Percentiles rank a stretch among this genome's conserved stretches.
phyloP scores from a whole-genome alignment of 2,329 filamentous ascomycete species.

The Diaporthe velutina region DNA sequence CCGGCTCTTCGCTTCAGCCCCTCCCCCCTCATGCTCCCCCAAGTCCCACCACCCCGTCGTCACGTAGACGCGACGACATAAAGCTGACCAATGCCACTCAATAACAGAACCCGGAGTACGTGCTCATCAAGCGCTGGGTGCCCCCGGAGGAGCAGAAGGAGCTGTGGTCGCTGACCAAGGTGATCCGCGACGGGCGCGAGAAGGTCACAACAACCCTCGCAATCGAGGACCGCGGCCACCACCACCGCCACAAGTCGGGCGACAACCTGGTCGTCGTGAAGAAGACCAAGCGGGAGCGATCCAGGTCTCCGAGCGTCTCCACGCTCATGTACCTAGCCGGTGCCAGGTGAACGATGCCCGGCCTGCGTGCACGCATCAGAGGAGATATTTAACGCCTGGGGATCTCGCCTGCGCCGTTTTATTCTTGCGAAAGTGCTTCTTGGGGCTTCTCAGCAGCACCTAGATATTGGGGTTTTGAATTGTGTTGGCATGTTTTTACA shows the following conservation, averaged over 20 bases:
- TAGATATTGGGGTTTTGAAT: neutral
- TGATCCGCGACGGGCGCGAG: conserved; percentile 68
- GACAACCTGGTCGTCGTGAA: conserved; percentile 69
- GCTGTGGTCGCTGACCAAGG: conserved; percentile 78
- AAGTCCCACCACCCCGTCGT: too few species aligned
- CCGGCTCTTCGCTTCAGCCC: neutral
- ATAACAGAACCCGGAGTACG: conserved; percentile 75
- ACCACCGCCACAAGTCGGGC: conserved; percentile 51
- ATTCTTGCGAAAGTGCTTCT: conserved; percentile 7
- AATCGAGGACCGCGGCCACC: conserved; percentile 59
- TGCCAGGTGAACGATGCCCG: conserved; percentile 6
- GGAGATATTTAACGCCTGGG: neutral
- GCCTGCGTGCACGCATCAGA: too few species aligned
- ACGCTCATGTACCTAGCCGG: conserved; percentile 69
- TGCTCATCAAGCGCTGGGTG: conserved; percentile 81
- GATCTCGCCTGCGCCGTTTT: neutral
- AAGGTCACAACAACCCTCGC: conserved; percentile 52
- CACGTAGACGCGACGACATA: neutral
- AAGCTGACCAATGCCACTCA: conserved; percentile 40
- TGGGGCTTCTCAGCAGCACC: neutral
- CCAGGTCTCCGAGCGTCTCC: conserved; percentile 65
- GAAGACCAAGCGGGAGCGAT: conserved; percentile 69
- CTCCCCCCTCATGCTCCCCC: too few species aligned
- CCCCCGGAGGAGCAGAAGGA: conserved; percentile 78
- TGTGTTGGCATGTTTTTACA: conserved; percentile 15